Conservation (phyloP, 768 basidiomycete genomes). For the Agrocybe chaxingu region DNA sequence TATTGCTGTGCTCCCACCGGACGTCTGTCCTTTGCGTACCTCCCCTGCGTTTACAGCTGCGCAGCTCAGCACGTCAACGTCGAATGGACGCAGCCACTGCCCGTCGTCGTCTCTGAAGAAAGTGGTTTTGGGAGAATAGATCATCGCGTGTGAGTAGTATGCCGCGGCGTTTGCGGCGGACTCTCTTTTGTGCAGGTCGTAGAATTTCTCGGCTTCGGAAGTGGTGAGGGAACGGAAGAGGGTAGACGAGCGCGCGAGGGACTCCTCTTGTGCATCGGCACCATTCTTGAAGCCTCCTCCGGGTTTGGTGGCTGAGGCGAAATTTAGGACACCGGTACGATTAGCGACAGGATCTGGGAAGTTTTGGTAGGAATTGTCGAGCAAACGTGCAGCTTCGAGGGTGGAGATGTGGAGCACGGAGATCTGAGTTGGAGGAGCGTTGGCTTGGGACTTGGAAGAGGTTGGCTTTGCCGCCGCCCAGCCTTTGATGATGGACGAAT, state of each 20-base stretch:
- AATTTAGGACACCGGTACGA: constrained; percentile 64
- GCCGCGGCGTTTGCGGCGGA: constrained; percentile 38
- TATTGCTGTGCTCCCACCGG: too few species aligned
- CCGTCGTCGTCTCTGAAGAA: constrained; percentile 66
- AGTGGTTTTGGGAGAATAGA: constrained; percentile 63
- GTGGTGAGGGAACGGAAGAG: constrained; percentile 63
- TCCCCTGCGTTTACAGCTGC: constrained; percentile 72
- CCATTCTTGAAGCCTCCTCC: constrained; percentile 77
- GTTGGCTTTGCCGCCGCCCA: constrained; percentile 35
- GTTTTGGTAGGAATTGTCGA: constrained; percentile 18
- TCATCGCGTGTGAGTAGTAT: constrained; percentile 77
- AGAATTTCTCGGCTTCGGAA: constrained; percentile 54
- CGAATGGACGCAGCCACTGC: constrained; percentile 50
- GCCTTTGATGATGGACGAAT: constrained; percentile 36
- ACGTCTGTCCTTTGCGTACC: constrained; percentile 22
- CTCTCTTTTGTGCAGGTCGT: constrained; percentile 47
- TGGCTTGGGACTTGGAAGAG: too few species aligned
- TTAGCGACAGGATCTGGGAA: constrained; percentile 17
- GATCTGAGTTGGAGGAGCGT: constrained; percentile 27
- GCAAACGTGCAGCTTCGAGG: constrained; percentile 52
- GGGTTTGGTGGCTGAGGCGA: constrained; percentile 71
- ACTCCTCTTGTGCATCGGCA: constrained; percentile 78
- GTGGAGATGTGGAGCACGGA: constrained; percentile 63
- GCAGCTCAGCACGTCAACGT: constrained; percentile 65
- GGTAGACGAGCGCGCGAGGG: constrained; percentile 73